These are phyloP conservation scores for Cystobasidium tubakii DNA, from an alignment of 768 basidiomycete species.

Conservation along the genomic window DNA sequence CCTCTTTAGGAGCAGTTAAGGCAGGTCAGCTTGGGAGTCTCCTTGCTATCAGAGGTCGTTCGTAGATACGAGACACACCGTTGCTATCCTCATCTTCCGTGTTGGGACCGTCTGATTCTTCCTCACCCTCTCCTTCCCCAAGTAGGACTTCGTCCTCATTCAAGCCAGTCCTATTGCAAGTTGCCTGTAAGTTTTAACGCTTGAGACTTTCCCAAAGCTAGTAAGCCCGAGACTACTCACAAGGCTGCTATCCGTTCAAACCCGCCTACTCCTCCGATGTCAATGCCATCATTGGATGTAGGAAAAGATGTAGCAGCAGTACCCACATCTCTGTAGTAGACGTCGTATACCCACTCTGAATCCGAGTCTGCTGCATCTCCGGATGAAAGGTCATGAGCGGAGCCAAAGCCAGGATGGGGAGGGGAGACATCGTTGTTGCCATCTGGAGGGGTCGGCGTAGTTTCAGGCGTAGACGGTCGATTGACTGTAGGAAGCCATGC, in stretches of 20 bases:
- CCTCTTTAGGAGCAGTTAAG: slow-evolving; percentile 29
- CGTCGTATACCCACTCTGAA: slow-evolving; percentile 44
- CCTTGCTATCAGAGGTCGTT: background rate
- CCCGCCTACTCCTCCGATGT: slow-evolving; percentile 36
- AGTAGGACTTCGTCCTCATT: slow-evolving; percentile 37
- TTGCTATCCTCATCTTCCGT: slow-evolving; percentile 43
- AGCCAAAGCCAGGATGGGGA: slow-evolving; percentile 8
- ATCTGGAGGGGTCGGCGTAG: background rate
- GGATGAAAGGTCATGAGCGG: background rate
- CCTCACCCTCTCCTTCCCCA: slow-evolving; percentile 6
- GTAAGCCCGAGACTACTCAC: slow-evolving; percentile 30
- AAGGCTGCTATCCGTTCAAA: slow-evolving; percentile 41
- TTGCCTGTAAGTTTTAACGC: background rate
- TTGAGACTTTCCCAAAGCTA: too few species aligned
- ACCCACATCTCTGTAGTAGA: slow-evolving; percentile 43
- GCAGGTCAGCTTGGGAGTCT: too few species aligned
- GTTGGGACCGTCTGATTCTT: slow-evolving; percentile 20
- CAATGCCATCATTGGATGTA: slow-evolving; percentile 11
- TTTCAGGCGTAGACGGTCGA: background rate
- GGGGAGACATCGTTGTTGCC: slow-evolving; percentile 10
- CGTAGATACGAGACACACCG: slow-evolving; percentile 28
- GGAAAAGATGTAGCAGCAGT: background rate
- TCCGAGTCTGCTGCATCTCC: slow-evolving; percentile 23
- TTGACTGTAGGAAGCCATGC: background rate
- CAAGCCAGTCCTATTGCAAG: slow-evolving; percentile 35